A percentile compares a stretch with the other conserved stretches of the same genome.
phyloP scores from a whole-genome alignment of 2,329 filamentous ascomycete species.

The Hirsutella rhossiliensis region DNA sequence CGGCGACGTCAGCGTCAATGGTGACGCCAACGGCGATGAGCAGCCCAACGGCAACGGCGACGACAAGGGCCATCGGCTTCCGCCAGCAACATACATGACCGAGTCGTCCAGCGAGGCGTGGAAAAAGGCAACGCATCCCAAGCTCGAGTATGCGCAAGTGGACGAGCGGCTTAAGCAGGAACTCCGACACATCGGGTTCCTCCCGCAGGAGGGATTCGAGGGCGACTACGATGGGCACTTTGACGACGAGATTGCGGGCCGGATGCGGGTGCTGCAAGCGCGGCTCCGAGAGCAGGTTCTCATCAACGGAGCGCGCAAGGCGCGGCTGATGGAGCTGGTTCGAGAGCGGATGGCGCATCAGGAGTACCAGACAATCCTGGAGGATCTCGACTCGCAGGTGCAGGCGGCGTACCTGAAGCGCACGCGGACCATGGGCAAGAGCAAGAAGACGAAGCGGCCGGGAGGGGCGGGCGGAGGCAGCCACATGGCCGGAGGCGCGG shows the following conservation, averaged over 20 bases:
- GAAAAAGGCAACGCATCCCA: constrained; percentile 64
- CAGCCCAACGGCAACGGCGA: constrained; percentile 18
- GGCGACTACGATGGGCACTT: constrained; percentile 81
- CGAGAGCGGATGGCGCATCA: constrained; percentile 92
- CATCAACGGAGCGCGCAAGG: constrained; percentile 82
- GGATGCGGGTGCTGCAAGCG: constrained; percentile 72
- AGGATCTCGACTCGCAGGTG: constrained; percentile 90
- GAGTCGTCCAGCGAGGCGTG: constrained; percentile 66
- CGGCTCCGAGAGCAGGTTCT: constrained; percentile 75
- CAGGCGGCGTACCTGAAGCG: constrained; percentile 93
- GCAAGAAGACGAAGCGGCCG: constrained; percentile 75
- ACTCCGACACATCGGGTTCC: constrained; percentile 78
- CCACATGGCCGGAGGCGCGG: constrained; percentile 45
- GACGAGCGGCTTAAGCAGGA: constrained; percentile 90
- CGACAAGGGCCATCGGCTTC: constrained; percentile 28
- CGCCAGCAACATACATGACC: constrained; percentile 67
- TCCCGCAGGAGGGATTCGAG: constrained; percentile 50
- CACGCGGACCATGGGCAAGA: constrained; percentile 86
- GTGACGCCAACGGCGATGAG: constrained; percentile 29
- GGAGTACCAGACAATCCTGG: constrained; percentile 92
- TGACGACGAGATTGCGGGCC: constrained; percentile 88
- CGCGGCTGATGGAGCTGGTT: constrained; percentile 73
- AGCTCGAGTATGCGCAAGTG: constrained; percentile 73
- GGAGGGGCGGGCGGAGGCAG: constrained; percentile 65
- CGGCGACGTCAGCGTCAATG: constrained; percentile 42